Conservation (phyloP, 2,329 filamentous ascomycete genomes). For the Fusarium fracticaudum region DNA sequence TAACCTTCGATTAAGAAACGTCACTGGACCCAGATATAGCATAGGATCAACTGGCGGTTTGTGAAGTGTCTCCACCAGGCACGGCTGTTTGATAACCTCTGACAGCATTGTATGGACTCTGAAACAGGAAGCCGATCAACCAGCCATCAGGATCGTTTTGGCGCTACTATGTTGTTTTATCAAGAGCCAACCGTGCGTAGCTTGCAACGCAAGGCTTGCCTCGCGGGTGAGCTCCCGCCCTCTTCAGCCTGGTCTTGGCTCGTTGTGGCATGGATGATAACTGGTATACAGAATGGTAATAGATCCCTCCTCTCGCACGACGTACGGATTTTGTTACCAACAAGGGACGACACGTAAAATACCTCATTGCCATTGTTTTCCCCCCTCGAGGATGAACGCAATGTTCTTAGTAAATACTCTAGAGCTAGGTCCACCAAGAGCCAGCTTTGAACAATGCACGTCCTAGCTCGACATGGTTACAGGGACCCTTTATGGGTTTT, state of each 20-base stretch:
- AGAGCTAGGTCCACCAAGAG: background rate
- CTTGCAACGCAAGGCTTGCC: slow-evolving; percentile 33
- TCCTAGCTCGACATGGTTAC: background rate
- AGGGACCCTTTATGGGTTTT: slow-evolving; percentile 2
- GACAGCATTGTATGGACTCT: slow-evolving; percentile 28
- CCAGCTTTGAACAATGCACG: background rate
- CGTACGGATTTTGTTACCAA: background rate
- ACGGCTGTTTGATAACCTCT: slow-evolving; percentile 20
- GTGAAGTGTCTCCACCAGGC: slow-evolving; percentile 25
- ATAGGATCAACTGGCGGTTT: slow-evolving; percentile 31
- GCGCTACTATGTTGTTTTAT: slow-evolving; percentile 13
- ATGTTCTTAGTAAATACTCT: background rate
- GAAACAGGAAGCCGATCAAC: slow-evolving; percentile 41
- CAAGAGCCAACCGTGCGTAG: slow-evolving; percentile 7
- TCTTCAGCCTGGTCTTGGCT: slow-evolving; percentile 6
- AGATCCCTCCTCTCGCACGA: background rate
- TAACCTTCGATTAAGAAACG: slow-evolving; percentile 34
- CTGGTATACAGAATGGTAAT: background rate
- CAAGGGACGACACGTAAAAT: slow-evolving; percentile 7
- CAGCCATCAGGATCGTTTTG: slow-evolving; percentile 26
- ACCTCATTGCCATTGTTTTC: background rate
- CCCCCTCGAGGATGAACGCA: slow-evolving; percentile 28
- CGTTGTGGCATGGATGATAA: background rate
- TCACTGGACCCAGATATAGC: slow-evolving; percentile 33
- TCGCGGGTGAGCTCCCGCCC: slow-evolving; percentile 13